These are phyloP conservation scores for Citrullus colocynthis DNA, from an alignment of 306 rosid genomes.

Conservation along the genomic window DNA sequence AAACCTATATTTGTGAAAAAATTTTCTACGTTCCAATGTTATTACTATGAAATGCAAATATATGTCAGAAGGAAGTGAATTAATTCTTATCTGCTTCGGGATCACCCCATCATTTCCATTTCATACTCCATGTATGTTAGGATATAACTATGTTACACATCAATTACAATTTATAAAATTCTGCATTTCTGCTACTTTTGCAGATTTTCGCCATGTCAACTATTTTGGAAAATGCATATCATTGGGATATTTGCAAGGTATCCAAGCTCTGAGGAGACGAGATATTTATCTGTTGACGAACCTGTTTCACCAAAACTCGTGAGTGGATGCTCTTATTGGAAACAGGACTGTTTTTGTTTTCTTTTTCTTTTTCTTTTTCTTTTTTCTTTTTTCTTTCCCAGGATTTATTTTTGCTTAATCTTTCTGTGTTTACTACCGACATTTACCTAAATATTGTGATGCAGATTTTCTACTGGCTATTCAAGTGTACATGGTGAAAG, in stretches of 20 bases:
- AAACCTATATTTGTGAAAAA: neutral
- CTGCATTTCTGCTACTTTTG: neutral
- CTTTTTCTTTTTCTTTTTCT: neutral
- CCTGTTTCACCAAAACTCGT: slow-evolving; percentile 47
- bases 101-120: neutral
- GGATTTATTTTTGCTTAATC: neutral
- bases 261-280: slow-evolving; percentile 20
- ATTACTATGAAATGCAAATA: neutral
- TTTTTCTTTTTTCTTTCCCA: neutral
- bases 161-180: neutral
- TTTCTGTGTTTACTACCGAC: slow-evolving; percentile 1
- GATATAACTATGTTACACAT: neutral
- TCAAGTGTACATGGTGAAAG: slow-evolving; percentile 85
- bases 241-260: slow-evolving; percentile 23
- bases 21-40: neutral
- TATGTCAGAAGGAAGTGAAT: neutral
- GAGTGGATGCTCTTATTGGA: slow-evolving; percentile 19
- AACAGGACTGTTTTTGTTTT: neutral
- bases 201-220: slow-evolving; percentile 34
- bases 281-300: slow-evolving; percentile 19
- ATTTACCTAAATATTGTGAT: slow-evolving; percentile 13
- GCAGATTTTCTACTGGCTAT: slow-evolving; percentile 72
- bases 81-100: neutral
- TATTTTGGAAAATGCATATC: slow-evolving; percentile 31
- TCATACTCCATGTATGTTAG: neutral